Conservation (phyloP, 805 yeast genomes). For the Candida andamanensis region DNA sequence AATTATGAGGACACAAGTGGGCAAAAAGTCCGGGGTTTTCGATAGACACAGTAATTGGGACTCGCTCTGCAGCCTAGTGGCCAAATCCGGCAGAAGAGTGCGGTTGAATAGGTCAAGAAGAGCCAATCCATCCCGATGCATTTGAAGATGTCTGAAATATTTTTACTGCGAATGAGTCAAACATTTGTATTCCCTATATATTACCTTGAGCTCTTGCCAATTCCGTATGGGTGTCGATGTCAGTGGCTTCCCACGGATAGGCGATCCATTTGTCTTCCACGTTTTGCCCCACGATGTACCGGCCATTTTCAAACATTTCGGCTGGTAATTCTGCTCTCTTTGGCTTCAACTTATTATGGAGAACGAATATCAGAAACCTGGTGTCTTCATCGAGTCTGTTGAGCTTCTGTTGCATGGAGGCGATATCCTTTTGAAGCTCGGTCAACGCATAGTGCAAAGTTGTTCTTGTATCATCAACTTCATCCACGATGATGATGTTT, state of each 20-base stretch:
- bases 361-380: slow-evolving; percentile 68
- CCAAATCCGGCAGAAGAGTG: slow-evolving; percentile 4
- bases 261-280: slow-evolving; percentile 82
- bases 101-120: slow-evolving; percentile 2
- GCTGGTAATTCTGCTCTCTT: slow-evolving; percentile 71
- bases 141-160: too few species aligned
- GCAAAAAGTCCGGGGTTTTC: slow-evolving; percentile 8
- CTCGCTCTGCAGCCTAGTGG: slow-evolving; percentile 1
- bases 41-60: background rate
- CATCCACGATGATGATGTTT: slow-evolving; percentile 77
- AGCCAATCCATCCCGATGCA: too few species aligned
- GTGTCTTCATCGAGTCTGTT: slow-evolving; percentile 60
- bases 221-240: slow-evolving; percentile 72
- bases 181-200: slow-evolving; percentile 13
- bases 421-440: slow-evolving; percentile 64
- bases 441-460: slow-evolving; percentile 79
- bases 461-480: slow-evolving; percentile 90
- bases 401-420: slow-evolving; percentile 52
- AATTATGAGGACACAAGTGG: slow-evolving; percentile 7
- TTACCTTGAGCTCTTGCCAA: slow-evolving; percentile 65
- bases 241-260: slow-evolving; percentile 85
- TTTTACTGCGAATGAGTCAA: too few species aligned
- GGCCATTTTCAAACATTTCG: slow-evolving; percentile 55
- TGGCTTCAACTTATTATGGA: slow-evolving; percentile 79
- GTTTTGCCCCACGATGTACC: slow-evolving; percentile 69